A percentile compares a stretch with the other conserved stretches of the same genome.
Evolutionary conservation across 192 early-diverging fungal species (phyloP).

Genomic region (Rhizoclosmatium globosum): DNA sequence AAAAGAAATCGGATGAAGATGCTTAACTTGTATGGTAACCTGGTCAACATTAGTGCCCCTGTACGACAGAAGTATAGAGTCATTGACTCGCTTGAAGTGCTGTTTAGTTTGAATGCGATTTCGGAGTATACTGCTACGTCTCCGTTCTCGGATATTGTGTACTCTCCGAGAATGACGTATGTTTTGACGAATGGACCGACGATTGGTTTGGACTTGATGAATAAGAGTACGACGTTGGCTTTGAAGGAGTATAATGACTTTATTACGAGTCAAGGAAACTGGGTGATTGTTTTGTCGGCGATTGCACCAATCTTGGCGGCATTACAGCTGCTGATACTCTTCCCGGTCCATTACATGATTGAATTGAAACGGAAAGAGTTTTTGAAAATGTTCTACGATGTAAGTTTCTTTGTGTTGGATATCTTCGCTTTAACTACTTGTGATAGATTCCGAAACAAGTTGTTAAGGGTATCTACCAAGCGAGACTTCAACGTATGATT

Average conservation of each 20-base stretch:
- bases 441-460: constrained; percentile 52
- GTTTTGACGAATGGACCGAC: constrained; percentile 7
- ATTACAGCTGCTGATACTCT: background rate
- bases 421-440: constrained; percentile 11
- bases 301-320: background rate
- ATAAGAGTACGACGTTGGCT: background rate
- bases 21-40: background rate
- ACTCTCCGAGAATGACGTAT: background rate
- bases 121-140: background rate
- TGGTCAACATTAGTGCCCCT: background rate
- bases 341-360: constrained; percentile 13
- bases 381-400: background rate
- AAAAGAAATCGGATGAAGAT: background rate
- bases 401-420: background rate
- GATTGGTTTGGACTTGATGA: background rate
- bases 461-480: constrained; percentile 48
- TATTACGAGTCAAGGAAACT: background rate
- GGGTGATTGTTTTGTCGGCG: background rate
- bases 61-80: background rate
- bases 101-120: background rate
- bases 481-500: constrained; percentile 19
- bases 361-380: constrained; percentile 16
- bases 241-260: constrained; percentile 2
- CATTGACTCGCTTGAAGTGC: background rate
- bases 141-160: background rate